phyloP scores from a whole-genome alignment of 306 rosid species.

The Begonia fuchsioides region DNA sequence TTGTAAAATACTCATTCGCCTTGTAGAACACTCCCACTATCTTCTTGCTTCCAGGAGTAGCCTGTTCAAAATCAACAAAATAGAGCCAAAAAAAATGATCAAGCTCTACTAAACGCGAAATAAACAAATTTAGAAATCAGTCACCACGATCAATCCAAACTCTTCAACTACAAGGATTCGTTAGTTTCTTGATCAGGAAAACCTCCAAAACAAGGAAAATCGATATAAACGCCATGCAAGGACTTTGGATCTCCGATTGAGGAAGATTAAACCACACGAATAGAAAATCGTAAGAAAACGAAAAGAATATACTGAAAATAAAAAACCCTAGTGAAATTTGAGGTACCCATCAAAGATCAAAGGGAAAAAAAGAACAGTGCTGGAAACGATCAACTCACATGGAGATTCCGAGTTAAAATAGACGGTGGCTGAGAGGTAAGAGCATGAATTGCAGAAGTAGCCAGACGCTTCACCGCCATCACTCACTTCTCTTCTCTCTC shows the following conservation, averaged over 20 bases:
- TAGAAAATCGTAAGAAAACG: not conserved
- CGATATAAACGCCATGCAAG: not conserved
- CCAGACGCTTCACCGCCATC: constrained; percentile 46
- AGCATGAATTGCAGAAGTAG: constrained; percentile 34
- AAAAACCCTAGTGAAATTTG: no score
- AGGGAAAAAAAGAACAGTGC: no score
- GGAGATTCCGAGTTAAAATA: constrained; percentile 24
- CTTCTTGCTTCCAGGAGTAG: constrained; percentile 68
- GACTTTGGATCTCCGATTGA: not conserved
- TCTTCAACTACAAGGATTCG: no score
- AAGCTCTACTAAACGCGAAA: no score
- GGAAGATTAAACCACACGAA: not conserved
- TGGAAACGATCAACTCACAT: constrained; percentile 18
- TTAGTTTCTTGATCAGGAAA: no score
- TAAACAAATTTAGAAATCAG: no score
- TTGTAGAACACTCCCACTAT: constrained; percentile 93
- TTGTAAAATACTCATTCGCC: constrained; percentile 63
- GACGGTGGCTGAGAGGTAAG: constrained; percentile 21
- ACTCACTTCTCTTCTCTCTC: not conserved
- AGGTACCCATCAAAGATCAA: no score
- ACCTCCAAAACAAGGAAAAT: no score
- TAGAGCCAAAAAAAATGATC: no score
- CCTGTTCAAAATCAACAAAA: constrained; percentile 24
- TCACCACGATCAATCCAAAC: no score
- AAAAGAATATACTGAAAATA: not conserved